Base-by-base conservation (phyloP, 176 grass and related monocot genomes). In the Poa annua region DNA sequence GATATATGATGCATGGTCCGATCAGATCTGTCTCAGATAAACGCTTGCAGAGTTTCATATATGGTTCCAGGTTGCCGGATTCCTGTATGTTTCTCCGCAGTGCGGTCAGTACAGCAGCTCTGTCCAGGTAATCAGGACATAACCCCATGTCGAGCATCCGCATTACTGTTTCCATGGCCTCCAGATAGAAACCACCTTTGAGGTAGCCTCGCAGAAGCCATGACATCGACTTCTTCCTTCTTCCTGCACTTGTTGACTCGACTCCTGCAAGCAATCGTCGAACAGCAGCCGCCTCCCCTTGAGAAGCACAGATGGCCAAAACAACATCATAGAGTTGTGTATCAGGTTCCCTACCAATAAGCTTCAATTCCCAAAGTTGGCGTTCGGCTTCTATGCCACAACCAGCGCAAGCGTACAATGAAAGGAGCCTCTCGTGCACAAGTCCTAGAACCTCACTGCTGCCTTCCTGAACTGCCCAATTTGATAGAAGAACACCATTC, bases 231-330 rank as follows among this genome's bases (percentile, higher is more conserved):
- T 92, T 95, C 85, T 98, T 95, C 69, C 84, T 93, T 81, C 78
- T 81, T 71, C 85, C 83, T 0, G 82, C 67, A 52, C 90, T 93
- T 68, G 80, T 86, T n/a, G 90, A 91, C 71, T 93, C 90, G 6
- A 91, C 81, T 70, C 95, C 92, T 47, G 92, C 79, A 48, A 98
- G 88, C 66, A 98, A 84, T 79, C 92, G 83, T 29, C 84, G 70
- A 19, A 98, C 85, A 12, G 92, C 88, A 82, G 84, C 80, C 20
- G 52, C 85, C 84, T 98, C 95, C 49, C 94, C 94, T 82, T 98
- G 95, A 57, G 92, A 98, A 71, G 95, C 95, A 56, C 95, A 98
- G 48, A 94, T 95, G 61, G 95, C 95, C 81, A 98, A 85, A 44
- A 98, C 88, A 84, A 91, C 85, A 78, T 98, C 90, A 89, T 90